Conservation (phyloP, 345 rosid species). For the Moricandia arvensis region DNA sequence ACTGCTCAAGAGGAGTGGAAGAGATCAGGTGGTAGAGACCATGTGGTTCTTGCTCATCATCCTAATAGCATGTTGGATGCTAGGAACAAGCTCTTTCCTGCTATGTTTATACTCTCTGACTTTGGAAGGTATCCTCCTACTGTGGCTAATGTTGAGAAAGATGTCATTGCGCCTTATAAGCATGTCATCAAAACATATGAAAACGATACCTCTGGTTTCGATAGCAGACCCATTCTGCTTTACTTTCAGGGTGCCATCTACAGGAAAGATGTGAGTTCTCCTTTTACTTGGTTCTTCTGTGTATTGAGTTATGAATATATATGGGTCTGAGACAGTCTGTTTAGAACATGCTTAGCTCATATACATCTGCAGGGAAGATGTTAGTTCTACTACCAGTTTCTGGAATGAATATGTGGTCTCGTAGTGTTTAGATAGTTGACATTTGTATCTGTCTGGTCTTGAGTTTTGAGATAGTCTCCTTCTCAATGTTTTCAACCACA, state of each 20-base stretch:
- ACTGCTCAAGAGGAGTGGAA: constrained; percentile 75
- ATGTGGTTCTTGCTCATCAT: constrained; percentile 87
- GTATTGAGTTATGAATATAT: neutral
- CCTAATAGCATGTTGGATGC: constrained; percentile 89
- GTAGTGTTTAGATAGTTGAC: neutral
- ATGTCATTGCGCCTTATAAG: constrained; percentile 89
- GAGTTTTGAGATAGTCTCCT: neutral
- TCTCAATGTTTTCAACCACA: neutral
- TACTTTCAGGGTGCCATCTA: constrained; percentile 97
- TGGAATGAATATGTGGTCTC: neutral
- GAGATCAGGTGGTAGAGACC: constrained; percentile 76
- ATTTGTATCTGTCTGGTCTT: neutral
- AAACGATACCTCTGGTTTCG: constrained; percentile 68
- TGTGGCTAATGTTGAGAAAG: constrained; percentile 84
- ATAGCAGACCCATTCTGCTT: constrained; percentile 69
- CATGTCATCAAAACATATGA: constrained; percentile 63
- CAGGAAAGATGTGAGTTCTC: constrained; percentile 81
- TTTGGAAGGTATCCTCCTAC: constrained; percentile 96
- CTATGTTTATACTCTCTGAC: constrained; percentile 80
- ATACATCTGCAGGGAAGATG: too few species aligned
- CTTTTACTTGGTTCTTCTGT: neutral
- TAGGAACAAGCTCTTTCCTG: constrained; percentile 77
- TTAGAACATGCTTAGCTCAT: too few species aligned
- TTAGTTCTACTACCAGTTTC: too few species aligned
- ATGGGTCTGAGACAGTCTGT: too few species aligned